Percentiles rank a stretch among this genome's conserved stretches.
Conservation (phyloP, 2,329 filamentous ascomycete genomes). For the Aureobasidium mangrovei region DNA sequence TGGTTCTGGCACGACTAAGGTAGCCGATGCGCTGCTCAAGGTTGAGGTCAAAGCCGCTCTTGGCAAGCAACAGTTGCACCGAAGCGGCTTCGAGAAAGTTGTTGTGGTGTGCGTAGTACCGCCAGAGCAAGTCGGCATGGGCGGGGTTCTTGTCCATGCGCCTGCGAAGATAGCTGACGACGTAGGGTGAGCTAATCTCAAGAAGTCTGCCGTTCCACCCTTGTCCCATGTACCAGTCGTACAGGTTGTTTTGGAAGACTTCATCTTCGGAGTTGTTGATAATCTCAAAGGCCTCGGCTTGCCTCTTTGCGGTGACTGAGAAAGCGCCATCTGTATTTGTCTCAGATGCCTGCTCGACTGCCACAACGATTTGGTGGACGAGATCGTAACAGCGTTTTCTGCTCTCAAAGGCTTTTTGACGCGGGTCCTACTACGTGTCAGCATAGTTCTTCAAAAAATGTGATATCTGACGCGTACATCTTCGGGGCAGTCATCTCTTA, state of each 20-base stretch:
- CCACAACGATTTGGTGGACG: conserved; percentile 71
- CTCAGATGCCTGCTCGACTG: conserved; percentile 63
- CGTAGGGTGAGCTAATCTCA: conserved; percentile 73
- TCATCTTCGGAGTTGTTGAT: conserved; percentile 84
- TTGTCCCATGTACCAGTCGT: conserved; percentile 89
- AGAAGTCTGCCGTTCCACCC: conserved; percentile 80
- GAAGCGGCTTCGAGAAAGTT: conserved; percentile 79
- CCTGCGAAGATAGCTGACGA: conserved; percentile 75
- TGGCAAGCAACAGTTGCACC: conserved; percentile 75
- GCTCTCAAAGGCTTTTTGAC: conserved; percentile 57
- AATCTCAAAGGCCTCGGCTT: conserved; percentile 80
- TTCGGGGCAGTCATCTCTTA: conserved; percentile 70
- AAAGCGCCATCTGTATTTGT: conserved; percentile 69
- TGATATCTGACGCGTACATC: conserved; percentile 23
- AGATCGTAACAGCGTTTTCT: conserved; percentile 76
- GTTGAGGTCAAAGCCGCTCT: conserved; percentile 69
- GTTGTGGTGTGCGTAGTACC: conserved; percentile 78
- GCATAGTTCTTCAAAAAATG: not conserved
- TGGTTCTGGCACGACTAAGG: conserved; percentile 82
- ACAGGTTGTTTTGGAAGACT: conserved; percentile 92
- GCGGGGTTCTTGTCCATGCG: conserved; percentile 62
- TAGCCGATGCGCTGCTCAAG: conserved; percentile 83
- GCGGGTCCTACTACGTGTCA: conserved; percentile 47
- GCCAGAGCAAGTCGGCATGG: conserved; percentile 86
- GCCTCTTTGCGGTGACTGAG: conserved; percentile 67